Evolutionary conservation across 2,329 filamentous ascomycete species (phyloP).

Genomic region (Esteya vermicola): DNA sequence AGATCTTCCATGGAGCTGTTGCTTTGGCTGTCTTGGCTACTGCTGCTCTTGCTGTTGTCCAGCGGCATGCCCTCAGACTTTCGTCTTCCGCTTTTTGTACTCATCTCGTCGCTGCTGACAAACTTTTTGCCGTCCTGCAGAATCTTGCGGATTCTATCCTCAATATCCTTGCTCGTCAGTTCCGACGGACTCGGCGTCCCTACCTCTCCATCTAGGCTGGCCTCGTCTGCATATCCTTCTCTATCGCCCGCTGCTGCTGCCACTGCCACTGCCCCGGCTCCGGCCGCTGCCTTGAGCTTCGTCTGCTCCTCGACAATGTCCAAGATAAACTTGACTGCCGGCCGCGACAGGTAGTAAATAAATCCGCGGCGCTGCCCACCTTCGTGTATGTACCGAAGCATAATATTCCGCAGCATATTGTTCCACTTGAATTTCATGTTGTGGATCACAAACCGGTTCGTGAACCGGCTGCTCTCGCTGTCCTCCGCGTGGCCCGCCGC

Average conservation of each 20-base stretch:
- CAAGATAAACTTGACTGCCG: constrained; percentile 93
- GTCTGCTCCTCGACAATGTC: constrained; percentile 94
- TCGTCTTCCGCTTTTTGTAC: constrained; percentile 15
- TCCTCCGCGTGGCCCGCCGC: background rate
- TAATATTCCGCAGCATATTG: constrained; percentile 88
- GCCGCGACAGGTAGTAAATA: constrained; percentile 91
- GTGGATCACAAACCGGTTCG: constrained; percentile 95
- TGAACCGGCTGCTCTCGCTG: constrained; percentile 88
- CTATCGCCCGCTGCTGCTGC: background rate
- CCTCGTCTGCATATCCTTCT: too few species aligned
- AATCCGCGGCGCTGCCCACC: constrained; percentile 92
- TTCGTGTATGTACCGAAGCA: constrained; percentile 93
- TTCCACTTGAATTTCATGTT: constrained; percentile 98
- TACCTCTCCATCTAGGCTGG: background rate
- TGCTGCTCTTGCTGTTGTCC: constrained; percentile 17
- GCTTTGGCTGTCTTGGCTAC: background rate
- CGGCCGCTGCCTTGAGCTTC: constrained; percentile 43
- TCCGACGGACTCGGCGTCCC: background rate
- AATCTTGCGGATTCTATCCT: constrained; percentile 76
- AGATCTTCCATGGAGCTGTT: constrained; percentile 41
- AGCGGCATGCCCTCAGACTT: background rate
- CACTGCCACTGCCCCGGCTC: background rate
- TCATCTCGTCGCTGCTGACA: constrained; percentile 49
- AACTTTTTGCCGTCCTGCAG: constrained; percentile 73
- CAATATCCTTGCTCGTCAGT: constrained; percentile 50